Evolutionary conservation across 345 rosid species (phyloP).

Genomic region (Mallotus nudiflorus): DNA sequence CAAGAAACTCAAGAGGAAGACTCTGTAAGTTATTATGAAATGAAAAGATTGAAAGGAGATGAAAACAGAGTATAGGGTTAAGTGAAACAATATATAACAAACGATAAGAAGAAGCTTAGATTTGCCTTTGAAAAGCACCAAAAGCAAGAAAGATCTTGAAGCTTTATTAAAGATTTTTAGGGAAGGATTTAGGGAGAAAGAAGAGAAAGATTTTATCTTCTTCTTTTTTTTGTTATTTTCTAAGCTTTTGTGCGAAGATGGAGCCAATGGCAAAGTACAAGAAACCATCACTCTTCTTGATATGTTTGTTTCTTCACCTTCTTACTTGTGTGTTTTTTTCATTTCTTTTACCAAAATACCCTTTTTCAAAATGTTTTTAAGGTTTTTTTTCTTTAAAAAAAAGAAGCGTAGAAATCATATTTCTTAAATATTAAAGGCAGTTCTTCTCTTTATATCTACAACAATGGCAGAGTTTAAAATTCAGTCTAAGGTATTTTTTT

Average conservation of each 20-base stretch:
- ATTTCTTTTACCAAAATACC: constrained; percentile 10
- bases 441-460: no score
- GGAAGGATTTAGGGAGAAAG: not conserved
- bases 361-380: not conserved
- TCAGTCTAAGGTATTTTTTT: no score
- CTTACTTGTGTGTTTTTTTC: not conserved
- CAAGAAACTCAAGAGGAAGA: no score
- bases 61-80: not conserved
- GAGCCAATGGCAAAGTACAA: constrained; percentile 26
- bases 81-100: not conserved
- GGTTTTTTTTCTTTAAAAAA: no score
- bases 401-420: no score
- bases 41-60: constrained; percentile 8
- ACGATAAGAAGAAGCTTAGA: constrained; percentile 9
- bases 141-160: constrained; percentile 44
- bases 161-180: not conserved
- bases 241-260: constrained; percentile 9
- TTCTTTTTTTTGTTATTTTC: constrained; percentile 8
- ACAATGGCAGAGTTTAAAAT: no score
- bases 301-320: not conserved
- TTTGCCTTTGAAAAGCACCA: constrained; percentile 36
- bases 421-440: no score
- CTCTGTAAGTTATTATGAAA: not conserved
- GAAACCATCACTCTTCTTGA: constrained; percentile 8
- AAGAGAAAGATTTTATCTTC: constrained; percentile 22